Evolutionary conservation across 257 asterid genomes (phyloP).

Genomic region (Nicotiana sylvestris): DNA sequence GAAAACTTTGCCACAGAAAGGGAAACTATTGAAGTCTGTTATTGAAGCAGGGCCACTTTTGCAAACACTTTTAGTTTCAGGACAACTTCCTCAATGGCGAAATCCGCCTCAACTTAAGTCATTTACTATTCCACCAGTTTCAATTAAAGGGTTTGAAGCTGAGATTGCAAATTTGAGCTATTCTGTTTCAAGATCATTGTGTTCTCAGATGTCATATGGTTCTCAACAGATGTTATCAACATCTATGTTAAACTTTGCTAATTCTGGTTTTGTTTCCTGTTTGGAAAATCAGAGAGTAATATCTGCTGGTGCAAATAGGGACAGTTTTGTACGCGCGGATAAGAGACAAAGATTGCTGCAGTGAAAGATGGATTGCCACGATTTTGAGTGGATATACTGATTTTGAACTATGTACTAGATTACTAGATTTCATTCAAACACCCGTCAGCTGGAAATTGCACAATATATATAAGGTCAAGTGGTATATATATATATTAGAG

Average conservation of each 20-base stretch:
- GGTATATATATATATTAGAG: too few species aligned
- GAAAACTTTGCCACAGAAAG: constrained; percentile 47
- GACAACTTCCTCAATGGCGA: constrained; percentile 82
- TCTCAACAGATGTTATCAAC: constrained; percentile 36
- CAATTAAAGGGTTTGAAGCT: constrained; percentile 29
- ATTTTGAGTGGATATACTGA: neutral
- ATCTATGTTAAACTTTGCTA: constrained; percentile 35
- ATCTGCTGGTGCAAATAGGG: constrained; percentile 22
- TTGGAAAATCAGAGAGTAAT: constrained; percentile 18
- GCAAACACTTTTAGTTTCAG: constrained; percentile 62
- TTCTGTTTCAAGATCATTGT: constrained; percentile 15
- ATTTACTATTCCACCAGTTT: constrained; percentile 46
- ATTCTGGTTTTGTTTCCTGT: constrained; percentile 19
- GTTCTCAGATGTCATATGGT: constrained; percentile 38
- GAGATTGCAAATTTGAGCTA: constrained; percentile 20
- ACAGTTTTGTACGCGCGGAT: constrained; percentile 18
- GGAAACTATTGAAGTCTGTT: constrained; percentile 59
- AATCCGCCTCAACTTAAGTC: constrained; percentile 72
- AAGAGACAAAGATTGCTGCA: constrained; percentile 41
- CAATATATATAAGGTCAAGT: too few species aligned
- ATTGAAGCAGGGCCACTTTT: constrained; percentile 67
- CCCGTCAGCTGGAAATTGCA: too few species aligned
- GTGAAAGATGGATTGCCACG: neutral
- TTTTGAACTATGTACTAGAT: neutral
- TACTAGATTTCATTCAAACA: too few species aligned